These are phyloP conservation scores for Colletotrichum sp. DNA, from an alignment of 2,329 filamentous ascomycete genomes.

Conservation along the genomic window DNA sequence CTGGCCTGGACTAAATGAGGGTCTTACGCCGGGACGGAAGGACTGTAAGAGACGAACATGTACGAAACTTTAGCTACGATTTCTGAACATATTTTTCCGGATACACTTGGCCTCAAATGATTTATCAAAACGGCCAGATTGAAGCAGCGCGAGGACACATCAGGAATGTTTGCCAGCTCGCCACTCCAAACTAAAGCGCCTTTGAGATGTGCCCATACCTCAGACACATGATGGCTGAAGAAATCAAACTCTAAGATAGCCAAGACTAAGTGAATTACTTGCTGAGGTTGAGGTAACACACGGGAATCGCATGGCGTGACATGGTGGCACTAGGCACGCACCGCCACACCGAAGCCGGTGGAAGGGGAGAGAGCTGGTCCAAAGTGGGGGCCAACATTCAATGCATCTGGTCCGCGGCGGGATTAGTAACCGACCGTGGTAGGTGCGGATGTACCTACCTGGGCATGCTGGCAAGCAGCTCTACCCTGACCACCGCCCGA, in stretches of 20 bases:
- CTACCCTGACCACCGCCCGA: background rate
- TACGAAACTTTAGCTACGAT: background rate
- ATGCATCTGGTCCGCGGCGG: background rate
- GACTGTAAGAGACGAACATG: background rate
- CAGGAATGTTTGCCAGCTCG: background rate
- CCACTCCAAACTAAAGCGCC: background rate
- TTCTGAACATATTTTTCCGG: background rate
- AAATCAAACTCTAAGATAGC: background rate
- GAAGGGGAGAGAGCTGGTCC: background rate
- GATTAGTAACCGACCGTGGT: slow-evolving; percentile 4
- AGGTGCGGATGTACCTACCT: background rate
- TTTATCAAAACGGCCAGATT: background rate
- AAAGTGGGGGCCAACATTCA: background rate
- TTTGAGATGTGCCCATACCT: background rate
- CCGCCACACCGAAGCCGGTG: slow-evolving; percentile 18
- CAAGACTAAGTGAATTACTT: background rate
- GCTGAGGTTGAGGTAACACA: background rate
- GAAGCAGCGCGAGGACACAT: background rate
- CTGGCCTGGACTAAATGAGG: slow-evolving; percentile 35
- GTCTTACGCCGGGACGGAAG: background rate
- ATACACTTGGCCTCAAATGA: background rate
- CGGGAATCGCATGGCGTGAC: background rate
- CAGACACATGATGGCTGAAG: background rate
- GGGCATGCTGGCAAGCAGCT: background rate
- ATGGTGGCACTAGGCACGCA: background rate